phyloP scores from a whole-genome alignment of 257 asterid genomes.

The Plectranthus barbatus region DNA sequence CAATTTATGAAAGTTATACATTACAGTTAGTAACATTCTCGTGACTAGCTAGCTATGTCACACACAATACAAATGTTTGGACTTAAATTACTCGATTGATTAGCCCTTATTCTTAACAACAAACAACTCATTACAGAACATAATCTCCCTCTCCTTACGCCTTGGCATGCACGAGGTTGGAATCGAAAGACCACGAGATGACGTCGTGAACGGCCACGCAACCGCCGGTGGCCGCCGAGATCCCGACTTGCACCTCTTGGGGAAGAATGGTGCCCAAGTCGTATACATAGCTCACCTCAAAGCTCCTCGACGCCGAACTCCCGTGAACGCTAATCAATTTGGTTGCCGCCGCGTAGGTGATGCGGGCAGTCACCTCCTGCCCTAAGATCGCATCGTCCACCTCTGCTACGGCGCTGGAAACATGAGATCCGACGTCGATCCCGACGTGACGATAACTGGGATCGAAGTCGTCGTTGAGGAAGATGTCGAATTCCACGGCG shows the following conservation, averaged over 20 bases:
- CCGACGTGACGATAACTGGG: neutral
- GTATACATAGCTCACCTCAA: neutral
- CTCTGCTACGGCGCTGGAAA: neutral
- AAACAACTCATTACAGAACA: neutral
- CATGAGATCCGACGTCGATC: neutral
- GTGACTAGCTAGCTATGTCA: too few relatives aligned
- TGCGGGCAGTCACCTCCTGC: neutral
- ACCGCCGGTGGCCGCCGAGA: neutral
- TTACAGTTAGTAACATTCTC: too few relatives aligned
- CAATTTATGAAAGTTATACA: too few relatives aligned
- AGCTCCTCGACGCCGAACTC: neutral
- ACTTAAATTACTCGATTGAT: too few relatives aligned
- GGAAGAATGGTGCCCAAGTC: neutral
- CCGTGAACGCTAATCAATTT: neutral
- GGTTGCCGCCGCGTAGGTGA: neutral
- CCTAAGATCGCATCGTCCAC: neutral
- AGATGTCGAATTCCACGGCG: slow-evolving; percentile 4
- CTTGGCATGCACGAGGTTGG: neutral
- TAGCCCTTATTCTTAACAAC: neutral
- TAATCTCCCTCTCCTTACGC: too few relatives aligned
- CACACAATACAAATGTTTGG: too few relatives aligned
- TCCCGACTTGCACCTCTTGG: neutral
- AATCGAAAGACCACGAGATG: neutral
- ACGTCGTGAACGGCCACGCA: neutral
- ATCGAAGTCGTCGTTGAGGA: neutral